A percentile compares a stretch with the other conserved stretches of the same genome.
These are phyloP conservation scores for Earliella scabrosa DNA, from an alignment of 1,284 basidiomycete species.

Conservation along the genomic window DNA sequence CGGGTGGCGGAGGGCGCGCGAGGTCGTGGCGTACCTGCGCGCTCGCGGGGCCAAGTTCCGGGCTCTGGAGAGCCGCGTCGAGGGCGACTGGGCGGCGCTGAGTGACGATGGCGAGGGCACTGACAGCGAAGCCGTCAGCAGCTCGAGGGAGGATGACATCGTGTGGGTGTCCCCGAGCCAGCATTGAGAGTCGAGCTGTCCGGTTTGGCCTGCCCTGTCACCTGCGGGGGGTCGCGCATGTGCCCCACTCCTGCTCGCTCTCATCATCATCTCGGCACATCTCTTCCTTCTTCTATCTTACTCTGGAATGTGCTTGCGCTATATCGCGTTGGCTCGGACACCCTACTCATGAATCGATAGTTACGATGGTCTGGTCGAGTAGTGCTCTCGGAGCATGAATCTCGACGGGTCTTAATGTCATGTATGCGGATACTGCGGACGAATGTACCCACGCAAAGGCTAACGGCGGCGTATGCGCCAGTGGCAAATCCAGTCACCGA, in stretches of 20 bases:
- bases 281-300: constrained; percentile 3
- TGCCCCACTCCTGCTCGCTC: not conserved
- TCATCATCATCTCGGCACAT: not conserved
- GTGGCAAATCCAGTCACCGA: too few species aligned
- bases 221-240: not conserved
- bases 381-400: not conserved
- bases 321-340: not conserved
- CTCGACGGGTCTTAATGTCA: too few species aligned
- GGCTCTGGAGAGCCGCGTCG: constrained; percentile 47
- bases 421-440: too few species aligned
- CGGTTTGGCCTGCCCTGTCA: not conserved
- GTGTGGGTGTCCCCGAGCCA: constrained; percentile 40
- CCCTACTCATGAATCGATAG: not conserved
- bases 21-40: constrained; percentile 68
- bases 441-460: too few species aligned
- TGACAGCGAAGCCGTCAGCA: constrained; percentile 39
- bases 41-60: constrained; percentile 68
- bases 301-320: not conserved
- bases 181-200: constrained; percentile 7
- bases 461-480: too few species aligned
- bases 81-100: constrained; percentile 65
- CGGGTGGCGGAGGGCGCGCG: constrained; percentile 63
- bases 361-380: not conserved
- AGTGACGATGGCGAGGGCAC: constrained; percentile 63
- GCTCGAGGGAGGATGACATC: constrained; percentile 36